Percentiles rank a stretch among this genome's conserved stretches.
Conservation (phyloP, 257 asterid species). For the Salvia hispanica region DNA sequence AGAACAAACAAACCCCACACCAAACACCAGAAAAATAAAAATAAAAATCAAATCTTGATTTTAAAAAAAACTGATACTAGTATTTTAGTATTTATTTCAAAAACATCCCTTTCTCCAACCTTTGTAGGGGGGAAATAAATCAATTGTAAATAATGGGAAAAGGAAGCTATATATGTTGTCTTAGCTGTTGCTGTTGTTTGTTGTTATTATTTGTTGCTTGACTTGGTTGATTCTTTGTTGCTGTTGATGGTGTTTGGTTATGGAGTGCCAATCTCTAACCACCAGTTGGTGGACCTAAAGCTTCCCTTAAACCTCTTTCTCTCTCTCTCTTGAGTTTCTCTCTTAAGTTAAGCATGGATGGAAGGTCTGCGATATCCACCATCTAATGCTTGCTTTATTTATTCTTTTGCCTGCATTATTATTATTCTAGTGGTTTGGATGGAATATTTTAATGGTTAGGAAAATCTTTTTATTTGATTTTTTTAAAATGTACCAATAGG, state of each 20-base stretch:
- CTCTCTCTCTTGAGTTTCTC: conserved; percentile 27
- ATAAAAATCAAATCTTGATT: conserved; percentile 28
- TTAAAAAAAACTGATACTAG: too few relatives aligned
- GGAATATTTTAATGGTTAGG: conserved; percentile 41
- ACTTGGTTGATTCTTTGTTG: conserved; percentile 49
- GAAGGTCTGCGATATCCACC: conserved; percentile 49
- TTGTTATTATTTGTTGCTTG: conserved; percentile 57
- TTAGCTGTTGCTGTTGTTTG: conserved; percentile 37
- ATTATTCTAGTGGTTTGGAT: conserved; percentile 29
- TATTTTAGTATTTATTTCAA: neutral
- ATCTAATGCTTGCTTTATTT: conserved; percentile 31
- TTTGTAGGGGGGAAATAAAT: conserved; percentile 25
- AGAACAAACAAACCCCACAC: conserved; percentile 40
- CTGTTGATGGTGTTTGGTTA: conserved; percentile 76
- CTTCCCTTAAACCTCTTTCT: conserved; percentile 54
- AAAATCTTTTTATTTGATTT: conserved; percentile 34
- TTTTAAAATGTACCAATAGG: conserved; percentile 40
- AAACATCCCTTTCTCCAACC: conserved; percentile 34
- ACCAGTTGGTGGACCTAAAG: conserved; percentile 96
- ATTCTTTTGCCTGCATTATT: conserved; percentile 28
- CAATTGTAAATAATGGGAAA: neutral
- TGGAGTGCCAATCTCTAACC: conserved; percentile 88
- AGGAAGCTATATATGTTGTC: conserved; percentile 24
- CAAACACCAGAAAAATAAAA: conserved; percentile 29
- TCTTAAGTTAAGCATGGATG: conserved; percentile 43